Percentiles rank a stretch among this genome's conserved stretches.
These are phyloP conservation scores for Elongisporangium prolatum DNA, from an alignment of 352 stramenopile species.

Conservation along the genomic window DNA sequence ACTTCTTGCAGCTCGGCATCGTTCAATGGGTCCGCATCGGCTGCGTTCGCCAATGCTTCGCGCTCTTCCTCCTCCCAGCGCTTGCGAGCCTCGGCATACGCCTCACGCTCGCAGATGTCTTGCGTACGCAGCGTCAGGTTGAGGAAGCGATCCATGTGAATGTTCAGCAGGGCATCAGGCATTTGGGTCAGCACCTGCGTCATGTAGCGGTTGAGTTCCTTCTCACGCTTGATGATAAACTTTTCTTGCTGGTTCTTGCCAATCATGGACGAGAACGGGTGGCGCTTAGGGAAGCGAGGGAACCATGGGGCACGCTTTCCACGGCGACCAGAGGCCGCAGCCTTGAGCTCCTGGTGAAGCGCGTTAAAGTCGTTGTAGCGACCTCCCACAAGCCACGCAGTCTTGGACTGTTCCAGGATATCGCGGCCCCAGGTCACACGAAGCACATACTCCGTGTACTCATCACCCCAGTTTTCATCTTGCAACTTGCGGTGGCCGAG, in stretches of 20 bases:
- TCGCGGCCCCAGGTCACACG: slow-evolving; percentile 85
- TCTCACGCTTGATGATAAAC: slow-evolving; percentile 89
- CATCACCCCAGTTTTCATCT: slow-evolving; percentile 87
- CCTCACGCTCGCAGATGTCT: slow-evolving; percentile 86
- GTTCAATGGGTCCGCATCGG: slow-evolving; percentile 80
- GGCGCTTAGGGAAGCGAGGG: slow-evolving; percentile 85
- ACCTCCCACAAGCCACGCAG: slow-evolving; percentile 81
- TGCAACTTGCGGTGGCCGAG: slow-evolving; percentile 85
- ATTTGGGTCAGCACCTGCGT: slow-evolving; percentile 89
- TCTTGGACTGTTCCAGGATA: slow-evolving; percentile 87
- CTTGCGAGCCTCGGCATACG: slow-evolving; percentile 83
- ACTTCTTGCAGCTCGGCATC: slow-evolving; percentile 87
- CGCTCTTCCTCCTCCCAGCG: slow-evolving; percentile 87
- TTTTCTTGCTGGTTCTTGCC: slow-evolving; percentile 90
- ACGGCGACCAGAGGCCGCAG: slow-evolving; percentile 71
- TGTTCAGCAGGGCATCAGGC: slow-evolving; percentile 83
- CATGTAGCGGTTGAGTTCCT: slow-evolving; percentile 90
- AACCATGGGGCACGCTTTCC: slow-evolving; percentile 88
- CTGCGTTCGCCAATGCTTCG: slow-evolving; percentile 79
- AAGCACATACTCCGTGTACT: slow-evolving; percentile 89
- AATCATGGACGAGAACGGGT: slow-evolving; percentile 89
- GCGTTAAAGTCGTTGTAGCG: slow-evolving; percentile 91
- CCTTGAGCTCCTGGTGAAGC: slow-evolving; percentile 86
- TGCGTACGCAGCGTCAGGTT: slow-evolving; percentile 83
- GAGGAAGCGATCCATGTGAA: slow-evolving; percentile 89